These are phyloP conservation scores for Pistacia integerrima DNA, from an alignment of 345 rosid genomes.

Conservation along the genomic window DNA sequence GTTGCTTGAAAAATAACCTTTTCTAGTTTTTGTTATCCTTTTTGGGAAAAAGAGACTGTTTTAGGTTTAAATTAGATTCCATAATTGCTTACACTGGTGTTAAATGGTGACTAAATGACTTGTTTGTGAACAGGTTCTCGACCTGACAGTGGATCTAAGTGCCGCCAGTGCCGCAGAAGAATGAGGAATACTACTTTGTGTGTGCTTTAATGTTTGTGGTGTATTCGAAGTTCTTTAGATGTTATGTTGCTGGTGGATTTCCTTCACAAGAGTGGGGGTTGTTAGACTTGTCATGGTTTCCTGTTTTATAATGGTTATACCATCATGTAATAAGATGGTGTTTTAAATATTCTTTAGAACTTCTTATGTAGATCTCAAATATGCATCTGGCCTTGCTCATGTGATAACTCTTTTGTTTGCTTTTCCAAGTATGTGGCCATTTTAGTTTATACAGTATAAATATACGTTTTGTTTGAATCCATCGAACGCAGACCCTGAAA, in stretches of 20 bases:
- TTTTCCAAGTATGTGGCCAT: neutral
- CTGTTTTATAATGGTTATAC: neutral
- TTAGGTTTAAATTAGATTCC: too few species aligned
- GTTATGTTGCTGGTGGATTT: slow-evolving; percentile 3
- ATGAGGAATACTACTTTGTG: slow-evolving; percentile 31
- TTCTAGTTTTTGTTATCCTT: neutral
- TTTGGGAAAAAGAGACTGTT: too few species aligned
- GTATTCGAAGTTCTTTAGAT: neutral
- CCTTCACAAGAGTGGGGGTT: neutral
- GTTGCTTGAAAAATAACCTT: neutral
- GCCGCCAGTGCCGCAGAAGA: slow-evolving; percentile 95
- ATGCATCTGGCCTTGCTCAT: neutral
- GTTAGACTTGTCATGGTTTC: neutral
- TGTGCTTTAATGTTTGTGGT: neutral
- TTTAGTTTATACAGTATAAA: neutral
- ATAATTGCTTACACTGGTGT: neutral
- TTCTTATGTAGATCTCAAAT: slow-evolving; percentile 3
- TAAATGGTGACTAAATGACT: neutral
- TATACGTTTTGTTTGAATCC: neutral
- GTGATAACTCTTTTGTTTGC: neutral
- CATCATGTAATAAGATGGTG: neutral
- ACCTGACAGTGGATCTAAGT: slow-evolving; percentile 85
- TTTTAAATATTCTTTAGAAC: neutral
- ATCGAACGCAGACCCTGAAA: too few species aligned
- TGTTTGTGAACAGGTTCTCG: slow-evolving; percentile 56